Percentiles rank a stretch among this genome's conserved stretches.
These are phyloP conservation scores for Oleoguttula mirabilis DNA, from an alignment of 495 filamentous ascomycete genomes.

Conservation along the genomic window DNA sequence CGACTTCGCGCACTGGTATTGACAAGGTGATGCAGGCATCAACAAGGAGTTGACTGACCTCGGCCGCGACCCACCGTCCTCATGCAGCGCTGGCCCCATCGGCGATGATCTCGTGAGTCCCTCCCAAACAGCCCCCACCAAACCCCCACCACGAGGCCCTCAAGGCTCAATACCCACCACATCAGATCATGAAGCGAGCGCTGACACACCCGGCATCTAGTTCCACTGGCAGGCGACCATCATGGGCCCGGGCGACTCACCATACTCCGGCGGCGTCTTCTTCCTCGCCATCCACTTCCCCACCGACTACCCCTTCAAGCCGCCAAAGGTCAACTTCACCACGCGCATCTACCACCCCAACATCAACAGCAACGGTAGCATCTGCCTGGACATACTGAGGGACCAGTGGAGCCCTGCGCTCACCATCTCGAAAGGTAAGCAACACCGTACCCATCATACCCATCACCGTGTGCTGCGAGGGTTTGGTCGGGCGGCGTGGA, in stretches of 20 bases:
- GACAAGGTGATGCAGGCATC: background rate
- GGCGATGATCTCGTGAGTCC: conserved; percentile 91
- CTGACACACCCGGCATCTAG: conserved; percentile 34
- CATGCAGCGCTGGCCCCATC: conserved; percentile 91
- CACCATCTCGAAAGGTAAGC: conserved; percentile 95
- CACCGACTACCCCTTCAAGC: conserved; percentile 99
- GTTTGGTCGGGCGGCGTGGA: too few species aligned
- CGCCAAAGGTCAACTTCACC: conserved; percentile 99
- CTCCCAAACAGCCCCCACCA: background rate
- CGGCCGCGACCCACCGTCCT: conserved; percentile 96
- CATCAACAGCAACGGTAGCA: conserved; percentile 99
- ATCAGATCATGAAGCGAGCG: background rate
- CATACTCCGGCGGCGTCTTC: conserved; percentile 95
- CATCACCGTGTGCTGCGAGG: too few species aligned
- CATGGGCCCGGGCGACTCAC: conserved; percentile 96
- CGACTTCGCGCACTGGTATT: background rate
- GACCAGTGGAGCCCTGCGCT: conserved; percentile 98
- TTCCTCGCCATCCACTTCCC: conserved; percentile 98
- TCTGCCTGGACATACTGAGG: conserved; percentile 93
- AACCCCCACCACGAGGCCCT: too few species aligned
- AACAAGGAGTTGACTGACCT: conserved; percentile 89
- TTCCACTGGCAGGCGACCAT: conserved; percentile 99
- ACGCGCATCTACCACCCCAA: conserved; percentile 99
- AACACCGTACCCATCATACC: too few species aligned
- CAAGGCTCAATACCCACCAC: too few species aligned